Conservation (phyloP, 2,329 filamentous ascomycete genomes). For the Neoascochyta sp. region DNA sequence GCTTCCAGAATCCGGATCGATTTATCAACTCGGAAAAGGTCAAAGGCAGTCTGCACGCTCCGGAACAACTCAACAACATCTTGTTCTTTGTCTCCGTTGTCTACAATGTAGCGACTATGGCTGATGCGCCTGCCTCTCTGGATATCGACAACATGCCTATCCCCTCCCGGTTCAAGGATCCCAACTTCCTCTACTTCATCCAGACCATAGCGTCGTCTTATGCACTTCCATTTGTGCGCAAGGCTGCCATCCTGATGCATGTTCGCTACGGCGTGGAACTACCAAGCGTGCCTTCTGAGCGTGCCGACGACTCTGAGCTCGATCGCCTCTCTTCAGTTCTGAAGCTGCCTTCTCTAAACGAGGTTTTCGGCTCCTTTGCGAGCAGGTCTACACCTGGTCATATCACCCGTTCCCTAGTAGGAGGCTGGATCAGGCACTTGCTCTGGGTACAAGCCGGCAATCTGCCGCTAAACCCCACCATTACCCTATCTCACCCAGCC, state of each 20-base stretch:
- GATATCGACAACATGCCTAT: slow-evolving; percentile 24
- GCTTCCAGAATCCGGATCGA: slow-evolving; percentile 14
- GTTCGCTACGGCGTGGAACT: slow-evolving; percentile 88
- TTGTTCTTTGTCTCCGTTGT: slow-evolving; percentile 33
- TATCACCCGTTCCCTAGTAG: slow-evolving; percentile 50
- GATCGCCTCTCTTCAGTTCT: slow-evolving; percentile 74
- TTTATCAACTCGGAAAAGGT: slow-evolving; percentile 29
- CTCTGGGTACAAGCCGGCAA: slow-evolving; percentile 37
- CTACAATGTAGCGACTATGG: slow-evolving; percentile 24
- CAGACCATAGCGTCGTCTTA: slow-evolving; percentile 65
- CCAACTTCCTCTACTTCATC: slow-evolving; percentile 35
- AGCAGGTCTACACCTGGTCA: slow-evolving; percentile 25
- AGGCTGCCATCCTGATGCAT: slow-evolving; percentile 77
- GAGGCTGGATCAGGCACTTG: slow-evolving; percentile 72
- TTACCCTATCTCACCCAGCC: slow-evolving; percentile 70
- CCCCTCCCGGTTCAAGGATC: slow-evolving; percentile 23
- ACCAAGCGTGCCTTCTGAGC: slow-evolving; percentile 55
- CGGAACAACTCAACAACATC: slow-evolving; percentile 30
- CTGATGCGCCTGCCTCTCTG: slow-evolving; percentile 20
- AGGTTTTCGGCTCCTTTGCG: slow-evolving; percentile 64
- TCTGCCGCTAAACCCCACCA: slow-evolving; percentile 41
- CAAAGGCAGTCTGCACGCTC: slow-evolving; percentile 15
- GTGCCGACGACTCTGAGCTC: slow-evolving; percentile 69
- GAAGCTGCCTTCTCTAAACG: slow-evolving; percentile 71
- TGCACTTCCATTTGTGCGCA: slow-evolving; percentile 84